Conservation (phyloP, 1,139 yeast genomes). For the Taphrina deformans region DNA sequence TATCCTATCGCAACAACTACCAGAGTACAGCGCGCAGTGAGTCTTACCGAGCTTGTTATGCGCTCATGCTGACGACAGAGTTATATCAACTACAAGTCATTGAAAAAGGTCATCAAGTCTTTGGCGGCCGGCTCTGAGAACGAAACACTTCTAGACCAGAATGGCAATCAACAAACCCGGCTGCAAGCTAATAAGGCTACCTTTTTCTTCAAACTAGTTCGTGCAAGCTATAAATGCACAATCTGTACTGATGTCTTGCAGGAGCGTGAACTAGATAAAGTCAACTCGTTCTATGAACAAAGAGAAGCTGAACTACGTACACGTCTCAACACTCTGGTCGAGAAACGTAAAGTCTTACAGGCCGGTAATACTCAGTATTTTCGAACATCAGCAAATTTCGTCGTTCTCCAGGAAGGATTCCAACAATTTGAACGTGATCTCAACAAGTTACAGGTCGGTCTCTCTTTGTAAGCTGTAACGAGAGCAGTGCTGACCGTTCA, state of each 20-base stretch:
- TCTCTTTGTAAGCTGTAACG: background rate
- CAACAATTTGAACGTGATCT: conserved; percentile 86
- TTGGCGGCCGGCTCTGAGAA: conserved; percentile 45
- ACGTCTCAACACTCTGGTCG: background rate
- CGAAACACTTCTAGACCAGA: conserved; percentile 25
- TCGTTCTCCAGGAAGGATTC: conserved; percentile 78
- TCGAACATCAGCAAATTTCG: conserved; percentile 58
- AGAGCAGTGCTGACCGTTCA: background rate
- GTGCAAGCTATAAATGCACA: background rate
- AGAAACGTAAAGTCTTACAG: conserved; percentile 9
- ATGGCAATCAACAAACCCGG: conserved; percentile 51
- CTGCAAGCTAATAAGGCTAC: conserved; percentile 89
- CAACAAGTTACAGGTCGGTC: conserved; percentile 50
- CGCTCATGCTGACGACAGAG: background rate
- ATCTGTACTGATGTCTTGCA: background rate
- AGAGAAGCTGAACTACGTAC: conserved; percentile 69
- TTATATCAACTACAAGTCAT: conserved; percentile 79
- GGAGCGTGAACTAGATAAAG: conserved; percentile 93
- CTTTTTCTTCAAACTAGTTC: conserved; percentile 72
- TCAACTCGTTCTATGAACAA: conserved; percentile 81
- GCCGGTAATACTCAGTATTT: conserved; percentile 20
- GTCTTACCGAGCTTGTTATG: background rate
- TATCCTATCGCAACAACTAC: conserved; percentile 26
- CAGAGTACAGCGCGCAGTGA: conserved; percentile 27
- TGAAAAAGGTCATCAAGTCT: conserved; percentile 62